Evolutionary conservation across 1,284 basidiomycete species (phyloP), one percentile per base, ranked within the genome.

Genomic region (Takashimella koratensis): DNA sequence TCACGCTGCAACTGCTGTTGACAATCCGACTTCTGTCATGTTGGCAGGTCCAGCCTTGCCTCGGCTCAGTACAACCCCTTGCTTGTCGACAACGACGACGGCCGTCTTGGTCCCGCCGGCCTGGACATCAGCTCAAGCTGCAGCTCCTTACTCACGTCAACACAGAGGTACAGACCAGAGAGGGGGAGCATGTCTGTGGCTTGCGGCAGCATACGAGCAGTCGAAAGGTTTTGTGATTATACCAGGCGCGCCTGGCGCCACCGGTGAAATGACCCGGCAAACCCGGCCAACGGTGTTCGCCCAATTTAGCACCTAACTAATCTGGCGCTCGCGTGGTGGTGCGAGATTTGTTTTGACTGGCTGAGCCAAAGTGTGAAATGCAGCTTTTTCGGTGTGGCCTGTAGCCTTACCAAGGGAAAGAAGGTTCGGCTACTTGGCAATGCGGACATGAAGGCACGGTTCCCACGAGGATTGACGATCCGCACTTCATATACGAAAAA

Each of bases 51-150:
- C 87, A 6, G 82, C 83, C 13, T 77, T 72, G 0, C 82, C 85
- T 27, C 84, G 83, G 1, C 81, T 85, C 46, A 87, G 56, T 64
- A 87, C 79, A 2, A 74, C 73, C 51, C 87, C 86, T 4, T 77
- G 57, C 21, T 65, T 63, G 65, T 84, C 78, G 55, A 78, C 78
- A 67, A 90, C 81, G 57, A 82, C 86, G 8, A 81, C 86, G 22
- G 84, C 81, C 5, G 87, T 88, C 77, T 90, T 90, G 45, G 86
- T 86, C 20, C 86, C 88, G 27, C 88, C 88, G 58, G 58, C 60
- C 60, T 62, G 47, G 2, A 10, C 5, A 30, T 49, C 23, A 45
- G 43, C 22, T 36, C 30, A n/a, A 36, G 30, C 30, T 8, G 30
- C 16, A 36, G 30, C 16, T 36, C 16, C 30, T 36, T 8, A 47